A percentile compares a stretch with the other conserved stretches of the same genome.
Conservation (phyloP, 768 basidiomycete species). For the Boletellus sp. region DNA sequence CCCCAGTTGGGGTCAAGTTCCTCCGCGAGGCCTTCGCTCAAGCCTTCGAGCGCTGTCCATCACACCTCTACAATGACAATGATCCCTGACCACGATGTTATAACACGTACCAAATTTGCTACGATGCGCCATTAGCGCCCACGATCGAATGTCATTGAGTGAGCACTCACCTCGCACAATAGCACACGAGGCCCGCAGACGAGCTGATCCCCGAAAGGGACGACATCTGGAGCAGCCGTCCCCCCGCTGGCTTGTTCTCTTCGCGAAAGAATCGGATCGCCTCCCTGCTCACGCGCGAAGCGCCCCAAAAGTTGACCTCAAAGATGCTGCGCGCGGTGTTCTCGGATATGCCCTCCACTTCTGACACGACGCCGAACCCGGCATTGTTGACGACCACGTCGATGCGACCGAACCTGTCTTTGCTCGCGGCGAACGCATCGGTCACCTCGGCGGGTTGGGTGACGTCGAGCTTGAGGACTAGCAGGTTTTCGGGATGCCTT, state of each 20-base stretch:
- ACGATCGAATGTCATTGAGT: not conserved
- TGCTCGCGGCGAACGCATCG: slow-evolving; percentile 32
- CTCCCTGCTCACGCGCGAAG: slow-evolving; percentile 36
- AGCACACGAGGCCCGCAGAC: slow-evolving; percentile 9
- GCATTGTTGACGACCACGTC: slow-evolving; percentile 33
- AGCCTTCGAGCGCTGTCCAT: slow-evolving; percentile 9
- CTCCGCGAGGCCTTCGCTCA: slow-evolving; percentile 10
- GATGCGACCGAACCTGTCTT: slow-evolving; percentile 27
- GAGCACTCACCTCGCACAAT: slow-evolving; percentile 20
- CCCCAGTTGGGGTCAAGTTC: slow-evolving; percentile 23
- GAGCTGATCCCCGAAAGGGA: slow-evolving; percentile 31
- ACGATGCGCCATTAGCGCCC: not conserved
- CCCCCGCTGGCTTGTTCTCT: slow-evolving; percentile 32
- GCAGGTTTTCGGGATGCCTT: slow-evolving; percentile 28
- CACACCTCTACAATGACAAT: not conserved
- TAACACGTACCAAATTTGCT: slow-evolving; percentile 17
- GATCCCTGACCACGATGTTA: not conserved
- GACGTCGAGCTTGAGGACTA: slow-evolving; percentile 42
- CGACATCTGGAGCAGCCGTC: slow-evolving; percentile 36
- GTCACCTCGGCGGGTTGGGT: slow-evolving; percentile 29
- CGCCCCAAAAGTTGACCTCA: slow-evolving; percentile 21
- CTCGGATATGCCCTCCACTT: slow-evolving; percentile 35
- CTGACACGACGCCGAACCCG: slow-evolving; percentile 22
- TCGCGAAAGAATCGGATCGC: slow-evolving; percentile 27
- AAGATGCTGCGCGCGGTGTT: slow-evolving; percentile 34